Conservation (phyloP, 352 stramenopile genomes). For the Peronospora farinosa region DNA sequence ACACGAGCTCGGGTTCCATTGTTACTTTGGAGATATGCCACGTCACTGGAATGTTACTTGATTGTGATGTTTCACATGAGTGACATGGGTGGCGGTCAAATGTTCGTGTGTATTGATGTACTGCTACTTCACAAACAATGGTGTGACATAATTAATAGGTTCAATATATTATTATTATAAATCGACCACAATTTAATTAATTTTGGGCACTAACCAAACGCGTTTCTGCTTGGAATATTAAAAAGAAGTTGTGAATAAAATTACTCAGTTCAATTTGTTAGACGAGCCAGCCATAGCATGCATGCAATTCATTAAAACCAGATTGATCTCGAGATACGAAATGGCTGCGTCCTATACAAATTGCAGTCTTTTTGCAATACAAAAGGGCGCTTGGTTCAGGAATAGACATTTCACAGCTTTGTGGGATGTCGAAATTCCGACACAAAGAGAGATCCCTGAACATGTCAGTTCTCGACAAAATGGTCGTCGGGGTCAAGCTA, state of each 20-base stretch:
- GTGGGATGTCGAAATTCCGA: background rate
- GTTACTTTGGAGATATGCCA: constrained; percentile 1
- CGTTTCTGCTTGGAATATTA: no score
- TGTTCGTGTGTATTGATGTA: background rate
- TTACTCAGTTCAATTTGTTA: no score
- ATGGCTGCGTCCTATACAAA: background rate
- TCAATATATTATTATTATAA: no score
- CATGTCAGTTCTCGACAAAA: constrained; percentile 61
- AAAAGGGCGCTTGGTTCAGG: no score
- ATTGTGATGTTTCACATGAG: background rate
- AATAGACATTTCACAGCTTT: background rate
- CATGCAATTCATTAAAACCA: no score
- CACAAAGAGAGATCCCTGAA: background rate
- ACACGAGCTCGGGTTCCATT: constrained; percentile 30
- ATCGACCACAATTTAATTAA: no score
- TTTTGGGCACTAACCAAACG: no score
- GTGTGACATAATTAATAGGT: no score
- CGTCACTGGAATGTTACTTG: constrained; percentile 6
- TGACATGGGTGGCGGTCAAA: background rate
- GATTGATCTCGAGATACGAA: background rate
- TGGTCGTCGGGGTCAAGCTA: constrained; percentile 16
- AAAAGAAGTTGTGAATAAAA: no score
- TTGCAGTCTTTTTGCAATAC: background rate
- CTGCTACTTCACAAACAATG: no score
- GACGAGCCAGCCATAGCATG: no score